Conservation (phyloP, 2,329 filamentous ascomycete species). For the Zopfia rhizophila region DNA sequence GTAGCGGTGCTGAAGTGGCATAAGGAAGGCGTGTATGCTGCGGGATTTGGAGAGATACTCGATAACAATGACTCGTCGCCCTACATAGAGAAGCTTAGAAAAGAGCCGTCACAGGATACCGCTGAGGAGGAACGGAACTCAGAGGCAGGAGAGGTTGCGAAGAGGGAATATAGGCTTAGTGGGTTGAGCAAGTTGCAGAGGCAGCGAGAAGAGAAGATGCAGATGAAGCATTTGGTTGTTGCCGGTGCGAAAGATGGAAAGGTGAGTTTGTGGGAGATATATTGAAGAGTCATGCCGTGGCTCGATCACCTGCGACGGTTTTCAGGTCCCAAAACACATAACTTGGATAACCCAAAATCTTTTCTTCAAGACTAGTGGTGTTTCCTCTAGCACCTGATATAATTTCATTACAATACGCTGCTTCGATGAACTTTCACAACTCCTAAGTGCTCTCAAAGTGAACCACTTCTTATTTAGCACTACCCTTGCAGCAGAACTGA, state of each 20-base stretch:
- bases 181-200: conserved; percentile 39
- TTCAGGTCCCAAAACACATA: too few relatives aligned
- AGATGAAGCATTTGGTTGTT: conserved; percentile 85
- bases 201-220: conserved; percentile 64
- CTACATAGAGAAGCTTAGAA: neutral
- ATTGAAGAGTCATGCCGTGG: conserved; percentile 53
- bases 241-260: conserved; percentile 95
- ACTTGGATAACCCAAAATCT: too few relatives aligned
- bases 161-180: conserved; percentile 20
- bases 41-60: conserved; percentile 71
- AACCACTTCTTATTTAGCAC: too few relatives aligned
- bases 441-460: too few relatives aligned
- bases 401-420: too few relatives aligned
- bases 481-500: too few relatives aligned
- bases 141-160: conserved; percentile 1
- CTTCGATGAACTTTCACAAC: too few relatives aligned
- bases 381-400: too few relatives aligned
- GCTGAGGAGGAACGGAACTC: neutral
- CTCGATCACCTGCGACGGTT: too few relatives aligned
- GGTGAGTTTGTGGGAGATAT: conserved; percentile 95
- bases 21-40: conserved; percentile 83
- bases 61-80: neutral
- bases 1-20: conserved; percentile 96
- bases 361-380: too few relatives aligned
- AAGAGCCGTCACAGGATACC: neutral